A percentile compares a stretch with the other conserved stretches of the same genome.
These are phyloP conservation scores for Mycena olivaceomarginata DNA, from an alignment of 768 basidiomycete species.

Conservation along the genomic window DNA sequence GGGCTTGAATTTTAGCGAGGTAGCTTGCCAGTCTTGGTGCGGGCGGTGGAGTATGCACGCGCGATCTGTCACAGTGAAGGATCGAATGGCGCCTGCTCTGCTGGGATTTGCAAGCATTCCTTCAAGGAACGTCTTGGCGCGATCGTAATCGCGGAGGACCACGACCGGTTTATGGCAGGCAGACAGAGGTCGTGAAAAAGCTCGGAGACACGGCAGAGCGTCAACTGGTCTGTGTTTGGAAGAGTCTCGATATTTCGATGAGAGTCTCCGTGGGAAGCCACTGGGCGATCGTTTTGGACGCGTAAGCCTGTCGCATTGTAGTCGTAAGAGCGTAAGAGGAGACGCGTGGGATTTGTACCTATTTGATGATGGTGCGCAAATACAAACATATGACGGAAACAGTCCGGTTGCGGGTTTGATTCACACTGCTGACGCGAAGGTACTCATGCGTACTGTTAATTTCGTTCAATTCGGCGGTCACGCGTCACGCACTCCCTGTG, in stretches of 20 bases:
- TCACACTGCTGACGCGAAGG: too few relatives aligned
- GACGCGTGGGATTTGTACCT: too few relatives aligned
- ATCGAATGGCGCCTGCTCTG: conserved; percentile 20
- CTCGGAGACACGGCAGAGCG: conserved; percentile 15
- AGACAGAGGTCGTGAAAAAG: conserved; percentile 7
- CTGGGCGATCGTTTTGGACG: not conserved
- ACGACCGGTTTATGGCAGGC: conserved; percentile 18
- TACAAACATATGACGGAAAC: too few relatives aligned
- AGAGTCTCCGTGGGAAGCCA: conserved; percentile 23
- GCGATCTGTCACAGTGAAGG: conserved; percentile 18
- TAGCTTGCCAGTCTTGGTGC: conserved; percentile 8
- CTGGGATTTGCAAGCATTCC: conserved; percentile 11
- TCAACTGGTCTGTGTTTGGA: conserved; percentile 10
- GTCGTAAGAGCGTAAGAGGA: too few relatives aligned
- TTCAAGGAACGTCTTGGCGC: conserved; percentile 6
- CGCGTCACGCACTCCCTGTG: too few relatives aligned
- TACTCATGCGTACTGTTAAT: too few relatives aligned
- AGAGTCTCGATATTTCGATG: conserved; percentile 6
- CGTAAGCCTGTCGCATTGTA: too few relatives aligned
- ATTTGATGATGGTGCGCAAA: too few relatives aligned
- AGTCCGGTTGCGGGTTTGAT: too few relatives aligned
- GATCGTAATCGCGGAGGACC: conserved; percentile 5
- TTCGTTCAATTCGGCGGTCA: too few relatives aligned
- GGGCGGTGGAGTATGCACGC: not conserved
- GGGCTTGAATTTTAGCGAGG: not conserved